phyloP scores from a whole-genome alignment of 1,284 basidiomycete genomes.

The Coniferiporia sulphurascens region DNA sequence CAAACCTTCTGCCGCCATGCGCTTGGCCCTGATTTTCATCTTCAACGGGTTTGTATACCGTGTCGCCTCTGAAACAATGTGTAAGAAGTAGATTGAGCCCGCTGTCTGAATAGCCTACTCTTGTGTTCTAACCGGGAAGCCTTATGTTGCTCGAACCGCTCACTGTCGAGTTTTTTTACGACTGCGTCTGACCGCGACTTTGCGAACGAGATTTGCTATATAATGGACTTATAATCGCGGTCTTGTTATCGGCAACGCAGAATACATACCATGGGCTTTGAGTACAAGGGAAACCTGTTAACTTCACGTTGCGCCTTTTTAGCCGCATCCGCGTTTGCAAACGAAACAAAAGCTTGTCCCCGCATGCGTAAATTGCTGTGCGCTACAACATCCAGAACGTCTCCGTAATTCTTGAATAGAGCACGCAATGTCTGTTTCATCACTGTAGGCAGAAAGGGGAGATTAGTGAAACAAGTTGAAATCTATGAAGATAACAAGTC shows the following conservation, averaged over 20 bases:
- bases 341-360: slow-evolving; percentile 96
- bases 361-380: slow-evolving; percentile 95
- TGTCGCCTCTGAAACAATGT: slow-evolving; percentile 52
- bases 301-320: slow-evolving; percentile 90
- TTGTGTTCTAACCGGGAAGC: slow-evolving; percentile 71
- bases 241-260: neutral
- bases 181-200: slow-evolving; percentile 85
- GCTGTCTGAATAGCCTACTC: slow-evolving; percentile 44
- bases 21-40: slow-evolving; percentile 75
- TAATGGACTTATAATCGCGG: neutral
- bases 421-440: slow-evolving; percentile 85
- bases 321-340: slow-evolving; percentile 76
- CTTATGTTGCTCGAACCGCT: slow-evolving; percentile 74
- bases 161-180: slow-evolving; percentile 66
- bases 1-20: slow-evolving; percentile 72
- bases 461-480: neutral
- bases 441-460: slow-evolving; percentile 39
- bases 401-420: slow-evolving; percentile 91
- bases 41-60: slow-evolving; percentile 86
- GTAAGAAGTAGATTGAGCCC: neutral
- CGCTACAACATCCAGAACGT: slow-evolving; percentile 88
- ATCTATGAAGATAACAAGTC: slow-evolving; percentile 21
- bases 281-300: slow-evolving; percentile 90
- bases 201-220: slow-evolving; percentile 91
- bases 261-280: slow-evolving; percentile 83